Evolutionary conservation across 2,329 filamentous ascomycete species (phyloP), one percentile per base, ranked within the genome.

Genomic region (Zymoseptoria tritici): DNA sequence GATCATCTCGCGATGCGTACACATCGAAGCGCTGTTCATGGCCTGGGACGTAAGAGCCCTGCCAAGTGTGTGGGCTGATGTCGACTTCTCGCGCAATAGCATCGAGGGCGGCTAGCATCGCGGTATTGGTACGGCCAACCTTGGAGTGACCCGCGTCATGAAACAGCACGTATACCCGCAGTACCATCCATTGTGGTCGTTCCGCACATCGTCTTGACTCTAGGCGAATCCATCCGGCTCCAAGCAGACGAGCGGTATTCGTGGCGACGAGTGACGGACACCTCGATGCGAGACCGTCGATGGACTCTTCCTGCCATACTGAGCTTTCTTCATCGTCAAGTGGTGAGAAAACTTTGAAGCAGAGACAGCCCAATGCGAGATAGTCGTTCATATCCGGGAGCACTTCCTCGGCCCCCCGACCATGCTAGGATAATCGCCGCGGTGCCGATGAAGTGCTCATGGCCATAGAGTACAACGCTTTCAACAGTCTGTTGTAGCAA

Each of bases 21-120:
- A 71, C 62, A 57, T 78, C 75, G 52, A 78, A 78, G 2, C 64
- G 59, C 6, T 63, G 60, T 19, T 66, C 58, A 16, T 59, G 57
- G 20, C 62, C 36, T 16, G 51, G 52, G 19, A 59, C 57, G n/a
- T 68, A 67, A 7, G 68, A 22, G 0, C 84, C 85, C 46, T 75
- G 62, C 88, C 87, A 91, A 2, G 78, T 75, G 22, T 71, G 69
- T 0, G 68, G 60, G 0, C 85, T 85, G 51, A 81, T 82, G 65
- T 90, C 83, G 0, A 91, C 68, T 2, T 68, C 69, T 1, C 70
- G 64, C 5, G 90, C 69, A 0, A 91, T 71, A 1, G 62, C 53
- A 7, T 76, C 71, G 26, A 86, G 74, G 1, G 77, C 72, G 55
- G 72, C 79, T 26, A 75, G 75, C 5, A 88, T 70, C 16, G 67